Percentiles rank a stretch among this genome's conserved stretches.
phyloP scores from a whole-genome alignment of 1,284 basidiomycete species.

The Trichosporon inkin region DNA sequence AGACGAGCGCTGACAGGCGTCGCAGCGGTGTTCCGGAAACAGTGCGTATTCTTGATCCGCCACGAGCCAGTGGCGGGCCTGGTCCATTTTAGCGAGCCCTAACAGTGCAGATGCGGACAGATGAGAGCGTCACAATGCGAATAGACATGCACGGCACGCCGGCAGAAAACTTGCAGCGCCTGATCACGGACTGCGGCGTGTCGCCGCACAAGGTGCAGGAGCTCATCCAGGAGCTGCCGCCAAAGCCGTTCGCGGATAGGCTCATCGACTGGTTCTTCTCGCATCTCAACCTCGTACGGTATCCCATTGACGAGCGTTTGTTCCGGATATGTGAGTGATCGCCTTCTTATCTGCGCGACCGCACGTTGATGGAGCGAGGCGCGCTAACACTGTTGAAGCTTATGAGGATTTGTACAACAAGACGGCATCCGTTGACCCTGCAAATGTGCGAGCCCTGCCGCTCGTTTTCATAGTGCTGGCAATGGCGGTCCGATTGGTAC shows the following conservation, averaged over 20 bases:
- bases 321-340: slow-evolving; percentile 61
- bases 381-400: slow-evolving; percentile 37
- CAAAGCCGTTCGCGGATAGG: slow-evolving; percentile 65
- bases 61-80: too few relatives aligned
- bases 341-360: too few relatives aligned
- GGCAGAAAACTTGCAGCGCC: slow-evolving; percentile 56
- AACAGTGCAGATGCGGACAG: slow-evolving; percentile 36
- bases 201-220: slow-evolving; percentile 81
- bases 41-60: slow-evolving; percentile 15
- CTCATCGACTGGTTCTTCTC: slow-evolving; percentile 52
- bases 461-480: slow-evolving; percentile 91
- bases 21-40: slow-evolving; percentile 30
- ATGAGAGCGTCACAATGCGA: slow-evolving; percentile 46
- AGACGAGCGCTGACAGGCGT: not conserved
- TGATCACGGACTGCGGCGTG: slow-evolving; percentile 85
- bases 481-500: slow-evolving; percentile 76
- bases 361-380: not conserved
- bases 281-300: slow-evolving; percentile 87
- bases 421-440: slow-evolving; percentile 68
- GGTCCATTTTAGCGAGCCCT: not conserved
- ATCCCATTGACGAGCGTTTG: slow-evolving; percentile 81
- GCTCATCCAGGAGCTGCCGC: slow-evolving; percentile 80
- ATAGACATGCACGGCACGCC: slow-evolving; percentile 48
- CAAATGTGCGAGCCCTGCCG: slow-evolving; percentile 81
- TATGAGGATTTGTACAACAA: slow-evolving; percentile 76